These are phyloP conservation scores for Auriscalpium microsporum DNA, from an alignment of 768 basidiomycete genomes.

Conservation along the genomic window DNA sequence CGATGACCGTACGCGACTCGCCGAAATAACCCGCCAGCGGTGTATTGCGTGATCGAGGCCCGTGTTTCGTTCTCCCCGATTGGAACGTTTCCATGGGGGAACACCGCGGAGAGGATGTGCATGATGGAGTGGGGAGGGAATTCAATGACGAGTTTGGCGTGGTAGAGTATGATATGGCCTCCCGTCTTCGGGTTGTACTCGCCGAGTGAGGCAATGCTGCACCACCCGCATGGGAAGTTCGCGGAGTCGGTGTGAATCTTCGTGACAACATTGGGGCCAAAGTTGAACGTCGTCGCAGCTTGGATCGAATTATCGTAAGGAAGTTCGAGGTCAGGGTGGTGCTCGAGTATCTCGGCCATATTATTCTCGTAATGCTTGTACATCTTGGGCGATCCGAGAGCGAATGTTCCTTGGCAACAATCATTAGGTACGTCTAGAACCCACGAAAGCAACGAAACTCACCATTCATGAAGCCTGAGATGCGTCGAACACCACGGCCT, in stretches of 20 bases:
- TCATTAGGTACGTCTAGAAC: not conserved
- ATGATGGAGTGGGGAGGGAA: slow-evolving; percentile 10
- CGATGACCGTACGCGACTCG: slow-evolving; percentile 6
- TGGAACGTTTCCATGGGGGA: slow-evolving; percentile 9
- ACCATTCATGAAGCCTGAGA: slow-evolving; percentile 3
- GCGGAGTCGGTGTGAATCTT: not conserved
- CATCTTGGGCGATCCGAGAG: slow-evolving; percentile 1
- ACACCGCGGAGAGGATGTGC: slow-evolving; percentile 11
- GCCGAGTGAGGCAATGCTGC: slow-evolving; percentile 5
- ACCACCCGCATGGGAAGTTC: not conserved
- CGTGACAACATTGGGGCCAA: slow-evolving; percentile 3
- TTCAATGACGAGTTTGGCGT: slow-evolving; percentile 7
- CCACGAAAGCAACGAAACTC: not conserved
- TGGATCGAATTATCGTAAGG: slow-evolving; percentile 3
- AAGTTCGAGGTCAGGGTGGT: not conserved
- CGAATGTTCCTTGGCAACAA: slow-evolving; percentile 1
- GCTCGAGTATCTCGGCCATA: not conserved
- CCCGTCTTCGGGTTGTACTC: slow-evolving; percentile 4
- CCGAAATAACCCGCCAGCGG: slow-evolving; percentile 10
- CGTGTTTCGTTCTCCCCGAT: slow-evolving; percentile 4
- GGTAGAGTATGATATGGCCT: slow-evolving; percentile 10
- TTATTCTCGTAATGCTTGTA: not conserved
- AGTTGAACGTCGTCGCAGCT: slow-evolving; percentile 10
- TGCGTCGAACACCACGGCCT: not conserved
- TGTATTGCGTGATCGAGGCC: slow-evolving; percentile 14